phyloP scores from a whole-genome alignment of 2,329 filamentous ascomycete species.

The Fusarium devonianum region DNA sequence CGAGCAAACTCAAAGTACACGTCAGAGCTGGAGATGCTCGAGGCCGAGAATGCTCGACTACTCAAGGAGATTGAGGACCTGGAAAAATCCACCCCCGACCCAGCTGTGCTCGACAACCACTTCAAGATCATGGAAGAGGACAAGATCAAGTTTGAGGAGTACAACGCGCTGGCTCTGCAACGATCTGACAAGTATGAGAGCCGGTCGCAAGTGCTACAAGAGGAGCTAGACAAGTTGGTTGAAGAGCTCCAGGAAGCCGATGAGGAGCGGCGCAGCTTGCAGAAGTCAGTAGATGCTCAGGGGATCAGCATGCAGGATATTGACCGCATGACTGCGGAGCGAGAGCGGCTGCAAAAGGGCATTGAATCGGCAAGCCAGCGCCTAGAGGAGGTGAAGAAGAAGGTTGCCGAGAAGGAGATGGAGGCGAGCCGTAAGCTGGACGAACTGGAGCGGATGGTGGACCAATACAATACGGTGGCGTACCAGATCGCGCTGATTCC shows the following conservation, averaged over 20 bases:
- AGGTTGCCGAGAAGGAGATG: conserved; percentile 84
- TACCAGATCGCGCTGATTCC: conserved; percentile 95
- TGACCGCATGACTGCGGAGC: conserved; percentile 96
- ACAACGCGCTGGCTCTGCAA: conserved; percentile 83
- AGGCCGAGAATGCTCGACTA: conserved; percentile 83
- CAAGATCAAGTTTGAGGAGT: conserved; percentile 92
- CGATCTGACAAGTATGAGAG: conserved; percentile 89
- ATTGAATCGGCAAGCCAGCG: conserved; percentile 78
- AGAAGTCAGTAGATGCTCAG: conserved; percentile 87
- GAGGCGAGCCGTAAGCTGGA: conserved; percentile 87
- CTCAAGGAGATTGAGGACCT: conserved; percentile 88
- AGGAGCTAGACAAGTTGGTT: conserved; percentile 82
- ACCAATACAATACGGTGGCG: conserved; percentile 90
- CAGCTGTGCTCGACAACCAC: conserved; percentile 83
- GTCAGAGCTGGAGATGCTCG: conserved; percentile 83
- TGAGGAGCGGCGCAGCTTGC: conserved; percentile 79
- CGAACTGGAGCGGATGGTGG: conserved; percentile 88
- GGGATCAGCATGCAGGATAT: conserved; percentile 98
- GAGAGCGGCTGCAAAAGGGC: conserved; percentile 88
- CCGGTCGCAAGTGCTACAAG: conserved; percentile 81
- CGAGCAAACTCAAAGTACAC: conserved; percentile 83
- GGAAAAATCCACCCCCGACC: conserved; percentile 84
- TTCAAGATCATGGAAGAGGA: conserved; percentile 96
- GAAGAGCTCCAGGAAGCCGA: conserved; percentile 81
- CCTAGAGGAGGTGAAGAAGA: conserved; percentile 85